Base-by-base conservation (phyloP, 192 early-diverging fungal genomes). In the Umbelopsis sp. region DNA sequence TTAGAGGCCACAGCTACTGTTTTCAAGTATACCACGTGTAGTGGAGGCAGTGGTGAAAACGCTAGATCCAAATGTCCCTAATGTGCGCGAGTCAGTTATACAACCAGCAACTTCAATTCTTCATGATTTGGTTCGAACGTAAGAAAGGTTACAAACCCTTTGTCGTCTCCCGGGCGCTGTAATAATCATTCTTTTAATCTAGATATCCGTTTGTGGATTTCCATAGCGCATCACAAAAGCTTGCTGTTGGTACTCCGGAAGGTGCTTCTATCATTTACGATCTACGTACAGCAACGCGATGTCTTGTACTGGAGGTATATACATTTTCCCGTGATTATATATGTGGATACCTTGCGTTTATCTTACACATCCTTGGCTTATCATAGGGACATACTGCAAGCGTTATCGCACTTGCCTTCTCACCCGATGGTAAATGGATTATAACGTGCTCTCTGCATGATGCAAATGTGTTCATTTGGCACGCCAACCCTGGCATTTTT, bases 21-120 rank as follows among this genome's bases (percentile, higher is more conserved):
- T 90, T 74, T 72, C 81, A 1, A 83, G 87, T 74, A 74, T 95
- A 8, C 73, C 88, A 6, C 73, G 77, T 3, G 85, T 95, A 25
- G 81, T 89, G 2, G 94, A 94, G 67, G 88, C 90, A 0, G 90
- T 95, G 52, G 93, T 95, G 0, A 94, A 92, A 69, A 89, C 89
- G 32, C 72, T 95, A 29, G 93, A 95, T 74, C 94, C 94, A 0
- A 95, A 93, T 69, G 77, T 83, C 21, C 86, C 92, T 0, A 76
- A 87, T 43, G 79, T 94, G 72, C 79, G 94, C 21, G 94, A 95
- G 68, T 71, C 79, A 1, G 76, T 94, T 22, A 82, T 93, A 25
- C 85, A 82, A 10, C 78, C 80, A 29, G 89, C 81, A 0, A 90
- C 88, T 2, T 78, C 84, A 8, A 81, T 83, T 24, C 68, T 88